Percentiles rank a stretch among this genome's conserved stretches.
phyloP scores from a whole-genome alignment of 176 grass and related monocot species.

The Pontederia crassipes region DNA sequence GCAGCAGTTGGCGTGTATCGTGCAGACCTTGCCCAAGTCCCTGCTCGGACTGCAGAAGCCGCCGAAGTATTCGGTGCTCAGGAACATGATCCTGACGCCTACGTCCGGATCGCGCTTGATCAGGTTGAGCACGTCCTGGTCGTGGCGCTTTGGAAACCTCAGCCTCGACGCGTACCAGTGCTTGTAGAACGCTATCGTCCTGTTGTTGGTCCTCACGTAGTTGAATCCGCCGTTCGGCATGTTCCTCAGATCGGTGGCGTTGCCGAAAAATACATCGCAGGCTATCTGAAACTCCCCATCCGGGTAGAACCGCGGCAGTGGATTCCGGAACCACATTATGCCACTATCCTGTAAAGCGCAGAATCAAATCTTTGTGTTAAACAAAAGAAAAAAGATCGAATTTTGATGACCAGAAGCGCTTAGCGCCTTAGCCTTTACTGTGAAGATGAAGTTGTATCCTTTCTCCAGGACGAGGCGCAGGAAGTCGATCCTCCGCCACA shows the following conservation, averaged over 20 bases:
- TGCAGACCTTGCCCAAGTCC: conserved; percentile 23
- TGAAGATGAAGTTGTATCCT: conserved; percentile 61
- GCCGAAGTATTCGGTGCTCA: conserved; percentile 27
- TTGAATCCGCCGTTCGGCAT: conserved; percentile 78
- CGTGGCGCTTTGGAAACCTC: conserved; percentile 47
- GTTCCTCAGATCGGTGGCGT: conserved; percentile 52
- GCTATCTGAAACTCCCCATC: conserved; percentile 34
- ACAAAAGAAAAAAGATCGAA: too few relatives aligned
- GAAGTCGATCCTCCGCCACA: conserved; percentile 47
- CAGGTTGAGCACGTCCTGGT: conserved; percentile 59
- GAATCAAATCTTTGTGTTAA: too few relatives aligned
- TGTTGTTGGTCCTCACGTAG: conserved; percentile 52
- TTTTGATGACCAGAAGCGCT: too few relatives aligned
- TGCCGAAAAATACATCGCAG: conserved; percentile 73
- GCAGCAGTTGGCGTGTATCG: conserved; percentile 52
- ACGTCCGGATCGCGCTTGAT: conserved; percentile 26
- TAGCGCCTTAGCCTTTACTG: too few relatives aligned
- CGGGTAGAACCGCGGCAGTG: conserved; percentile 29
- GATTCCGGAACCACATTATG: conserved; percentile 39
- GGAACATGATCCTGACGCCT: conserved; percentile 19
- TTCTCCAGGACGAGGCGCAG: conserved; percentile 42
- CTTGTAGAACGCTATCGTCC: conserved; percentile 49
- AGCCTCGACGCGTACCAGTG: conserved; percentile 61
- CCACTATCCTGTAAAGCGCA: conserved; percentile 31
- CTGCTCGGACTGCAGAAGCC: conserved; percentile 31